Evolutionary conservation across 2,329 filamentous ascomycete species (phyloP), one percentile per base, ranked within the genome.

Genomic region (Ophiostoma pallidulum): DNA sequence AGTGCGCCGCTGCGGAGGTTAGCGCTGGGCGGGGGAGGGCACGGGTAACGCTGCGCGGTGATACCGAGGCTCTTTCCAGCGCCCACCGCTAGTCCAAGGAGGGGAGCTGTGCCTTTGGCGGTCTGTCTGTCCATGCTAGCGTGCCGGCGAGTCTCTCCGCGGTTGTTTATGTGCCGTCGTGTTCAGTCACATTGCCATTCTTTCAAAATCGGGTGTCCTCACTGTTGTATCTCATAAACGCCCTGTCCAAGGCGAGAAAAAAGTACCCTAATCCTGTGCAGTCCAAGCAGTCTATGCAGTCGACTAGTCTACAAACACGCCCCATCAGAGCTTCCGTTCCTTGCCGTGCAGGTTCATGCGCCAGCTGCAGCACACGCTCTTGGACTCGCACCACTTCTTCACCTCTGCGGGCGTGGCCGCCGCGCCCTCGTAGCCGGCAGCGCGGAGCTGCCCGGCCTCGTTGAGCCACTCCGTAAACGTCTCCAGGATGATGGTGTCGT

Each of bases 351-450:
- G 35, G 49, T 66, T 79, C 54, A 77, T 74, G 57, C 73, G 81
- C 80, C 80, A 86, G 28, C 89, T 69, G 63, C 89, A 95, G 58
- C 89, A 94, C 9, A 97, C 72, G 39, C 90, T 89, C 62, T 84
- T 84, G 35, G 78, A 80, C 65, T 95, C 86, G 60, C 91, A 96
- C 91, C 91, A 97, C 57, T 75, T 78, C 71, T 92, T 89, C 16
- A 94, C 84, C 60, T 86, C 80, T 26, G 62, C 69, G 0, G 77
- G 67, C 7, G 69, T 71, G 9, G 85, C 75, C 60, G 86, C 80
- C 8, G 72, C 80, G 8, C 72, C 73, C 54, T 86, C 82, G 56
- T 77, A 84, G 0, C 79, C 79, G 0, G 79, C 74, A 4, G 70
- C 68, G 12, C 72, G 73, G 38, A 90, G 65, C 20, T 79, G 77